Base-by-base conservation (phyloP, 176 grass and related monocot species). In the Phoenix roebelenii region DNA sequence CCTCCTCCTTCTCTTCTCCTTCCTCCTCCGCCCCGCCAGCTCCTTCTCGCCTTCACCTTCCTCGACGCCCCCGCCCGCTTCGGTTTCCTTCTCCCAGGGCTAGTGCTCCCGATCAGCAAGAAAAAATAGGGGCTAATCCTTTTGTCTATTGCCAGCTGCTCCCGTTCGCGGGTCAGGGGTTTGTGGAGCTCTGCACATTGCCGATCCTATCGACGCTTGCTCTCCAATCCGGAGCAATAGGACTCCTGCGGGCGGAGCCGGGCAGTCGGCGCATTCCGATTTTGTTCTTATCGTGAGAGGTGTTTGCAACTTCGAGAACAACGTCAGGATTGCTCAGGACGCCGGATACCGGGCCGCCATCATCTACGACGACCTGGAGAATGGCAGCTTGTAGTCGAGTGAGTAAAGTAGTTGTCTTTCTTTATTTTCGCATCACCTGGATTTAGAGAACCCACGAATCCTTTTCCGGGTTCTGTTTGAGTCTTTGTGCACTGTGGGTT, bases 321-420 rank as follows among this genome's bases (percentile, higher is more conserved):
- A 95, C 73, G 85, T 95, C 16, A 74, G 68, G 54, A 25, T 6
- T 52, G 89, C 89, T 16, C 89, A 95, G 69, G 68, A 49, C 58
- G 80, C 58, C 25, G 89, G 81, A 4, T 95, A 82, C 53, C 81
- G 72, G 16, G 81, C 85, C 19, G 78, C 85, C 5, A 57, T 95
- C 62, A 86, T 95, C 63, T 82, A 85, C 32, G 81, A 95, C 39
- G 88, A 92, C 52, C 79, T 75, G 63, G 88, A 92, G 19, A 92
- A 83, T 63, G 60, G 73, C 58, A 87, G 83, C 78, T 77, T 92
- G 26, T 92, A 87, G 73, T 87, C 88, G 9, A 92, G 88, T 92
- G 57, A 84, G 83, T 76, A 5, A 5, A 56, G 29, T 26, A 23
- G 18, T 17, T 50, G 3, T n/a, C 55, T 68, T 15, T 49, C 59